Base-by-base conservation (phyloP, 768 basidiomycete genomes). In the Calocera viscosa region DNA sequence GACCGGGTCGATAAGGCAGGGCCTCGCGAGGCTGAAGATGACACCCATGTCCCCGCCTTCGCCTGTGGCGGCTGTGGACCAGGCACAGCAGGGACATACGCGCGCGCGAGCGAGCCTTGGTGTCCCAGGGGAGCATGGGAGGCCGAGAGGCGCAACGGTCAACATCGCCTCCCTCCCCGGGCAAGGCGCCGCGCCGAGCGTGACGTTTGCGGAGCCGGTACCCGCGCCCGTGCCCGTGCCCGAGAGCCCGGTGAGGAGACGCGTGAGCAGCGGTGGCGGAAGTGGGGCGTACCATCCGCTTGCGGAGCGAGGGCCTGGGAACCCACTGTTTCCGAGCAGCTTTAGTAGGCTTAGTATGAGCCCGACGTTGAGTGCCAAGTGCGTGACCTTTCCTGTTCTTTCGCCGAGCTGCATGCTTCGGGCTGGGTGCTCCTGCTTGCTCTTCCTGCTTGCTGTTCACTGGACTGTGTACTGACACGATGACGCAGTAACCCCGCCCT, bases 251-350 rank as follows among this genome's bases (percentile, higher is more conserved):
- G 35, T 38, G 8, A 5, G 16, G 8, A 7, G 43, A 7, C 43
- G 43, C 43, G 19, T 47, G 43, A 19, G 16, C 43, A 24, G 43
- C 43, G 30, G 53, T 10, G 53, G 53, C 24, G 2, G 8, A 32
- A 7, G 53, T 19, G 53, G 8, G 12, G 72, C 75, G 14, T 83
- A 84, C 71, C 78, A 84, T 72, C 75, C 80, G 1, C 76, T 82
- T n/a, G 82, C 81, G 10, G 88, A 90, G 70, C 81, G 89, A 3
- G 80, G 78, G 0, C 85, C 87, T 1, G 91, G 89, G 0, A 83
- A 86, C 70, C 91, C 90, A 16, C 77, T 92, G 7, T 94, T 94
- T 78, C 89, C 89, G 1, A 87, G 84, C 70, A 89, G 83, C 73
- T 94, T 92, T 75, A 83, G 88, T 34, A 82, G 82, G 66, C 75